Percentiles rank a stretch among this genome's conserved stretches.
Evolutionary conservation across 495 filamentous ascomycete species (phyloP).

Genomic region (Neurospora sp.): DNA sequence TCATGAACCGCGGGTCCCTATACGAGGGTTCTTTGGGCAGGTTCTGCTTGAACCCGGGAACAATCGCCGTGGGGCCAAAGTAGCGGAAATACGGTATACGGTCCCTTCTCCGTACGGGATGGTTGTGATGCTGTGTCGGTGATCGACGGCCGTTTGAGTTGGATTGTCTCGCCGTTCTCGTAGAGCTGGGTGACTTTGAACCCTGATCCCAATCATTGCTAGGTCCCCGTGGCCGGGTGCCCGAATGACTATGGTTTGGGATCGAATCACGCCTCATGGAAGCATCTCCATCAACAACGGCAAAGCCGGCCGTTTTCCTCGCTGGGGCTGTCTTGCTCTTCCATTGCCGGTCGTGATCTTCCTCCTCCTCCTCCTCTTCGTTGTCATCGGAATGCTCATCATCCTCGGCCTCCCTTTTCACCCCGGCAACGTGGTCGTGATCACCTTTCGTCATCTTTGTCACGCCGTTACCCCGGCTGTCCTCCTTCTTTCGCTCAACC

Average conservation of each 20-base stretch:
- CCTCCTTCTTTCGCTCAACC: constrained; percentile 35
- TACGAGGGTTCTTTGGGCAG: constrained; percentile 26
- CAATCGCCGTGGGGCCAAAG: constrained; percentile 81
- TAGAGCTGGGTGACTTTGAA: constrained; percentile 12
- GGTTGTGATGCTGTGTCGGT: constrained; percentile 34
- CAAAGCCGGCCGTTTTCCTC: constrained; percentile 12
- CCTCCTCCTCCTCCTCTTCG: constrained; percentile 18
- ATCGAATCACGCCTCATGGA: constrained; percentile 14
- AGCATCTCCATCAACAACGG: constrained; percentile 5
- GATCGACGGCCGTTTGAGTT: constrained; percentile 28
- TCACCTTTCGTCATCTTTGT: constrained; percentile 13
- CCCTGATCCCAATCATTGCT: constrained; percentile 24
- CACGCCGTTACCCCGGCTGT: constrained; percentile 7
- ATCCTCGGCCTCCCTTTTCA: constrained; percentile 18
- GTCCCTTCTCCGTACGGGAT: constrained; percentile 27
- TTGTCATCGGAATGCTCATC: constrained; percentile 17
- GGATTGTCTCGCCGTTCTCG: constrained; percentile 11
- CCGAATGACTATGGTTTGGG: constrained; percentile 12
- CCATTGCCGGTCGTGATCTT: constrained; percentile 23
- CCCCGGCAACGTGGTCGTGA: constrained; percentile 12
- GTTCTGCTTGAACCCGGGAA: constrained; percentile 89
- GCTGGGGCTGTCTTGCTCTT: constrained; percentile 13
- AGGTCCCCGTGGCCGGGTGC: constrained; percentile 7
- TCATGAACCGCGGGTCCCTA: neutral
- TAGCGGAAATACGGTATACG: constrained; percentile 83